These are phyloP conservation scores for Pseudocercospora fuligena DNA, from an alignment of 2,329 filamentous ascomycete genomes.

Conservation along the genomic window DNA sequence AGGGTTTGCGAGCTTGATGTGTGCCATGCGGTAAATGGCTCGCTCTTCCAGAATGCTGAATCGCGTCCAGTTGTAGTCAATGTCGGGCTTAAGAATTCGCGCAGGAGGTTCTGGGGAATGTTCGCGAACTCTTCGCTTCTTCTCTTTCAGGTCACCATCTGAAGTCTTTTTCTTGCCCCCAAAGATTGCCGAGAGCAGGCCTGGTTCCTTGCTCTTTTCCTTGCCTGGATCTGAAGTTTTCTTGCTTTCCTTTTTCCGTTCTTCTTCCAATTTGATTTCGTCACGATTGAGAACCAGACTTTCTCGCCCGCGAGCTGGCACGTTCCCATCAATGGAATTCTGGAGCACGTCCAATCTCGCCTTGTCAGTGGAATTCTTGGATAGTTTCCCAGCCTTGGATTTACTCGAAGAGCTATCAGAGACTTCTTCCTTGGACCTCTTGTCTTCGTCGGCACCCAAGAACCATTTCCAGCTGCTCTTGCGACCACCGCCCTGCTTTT, in stretches of 20 bases:
- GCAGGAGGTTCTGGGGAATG: constrained; percentile 80
- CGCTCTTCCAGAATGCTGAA: constrained; percentile 95
- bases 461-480: constrained; percentile 91
- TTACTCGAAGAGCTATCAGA: constrained; percentile 42
- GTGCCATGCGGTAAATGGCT: constrained; percentile 97
- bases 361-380: constrained; percentile 69
- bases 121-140: constrained; percentile 67
- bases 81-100: constrained; percentile 76
- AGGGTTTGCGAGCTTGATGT: constrained; percentile 98
- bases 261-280: constrained; percentile 73
- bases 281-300: constrained; percentile 84
- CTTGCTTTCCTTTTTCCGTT: constrained; percentile 80
- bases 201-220: constrained; percentile 73
- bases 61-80: constrained; percentile 94
- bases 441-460: constrained; percentile 67
- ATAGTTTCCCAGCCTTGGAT: constrained; percentile 58
- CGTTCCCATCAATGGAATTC: constrained; percentile 74
- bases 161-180: constrained; percentile 72
- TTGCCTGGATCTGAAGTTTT: constrained; percentile 75
- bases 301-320: constrained; percentile 66
- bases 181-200: constrained; percentile 92
- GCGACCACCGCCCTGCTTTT: constrained; percentile 66
- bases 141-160: constrained; percentile 73
- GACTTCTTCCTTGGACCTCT: constrained; percentile 59
- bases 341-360: constrained; percentile 85